phyloP scores from a whole-genome alignment of 495 filamentous ascomycete species.

The Tuber indicum region DNA sequence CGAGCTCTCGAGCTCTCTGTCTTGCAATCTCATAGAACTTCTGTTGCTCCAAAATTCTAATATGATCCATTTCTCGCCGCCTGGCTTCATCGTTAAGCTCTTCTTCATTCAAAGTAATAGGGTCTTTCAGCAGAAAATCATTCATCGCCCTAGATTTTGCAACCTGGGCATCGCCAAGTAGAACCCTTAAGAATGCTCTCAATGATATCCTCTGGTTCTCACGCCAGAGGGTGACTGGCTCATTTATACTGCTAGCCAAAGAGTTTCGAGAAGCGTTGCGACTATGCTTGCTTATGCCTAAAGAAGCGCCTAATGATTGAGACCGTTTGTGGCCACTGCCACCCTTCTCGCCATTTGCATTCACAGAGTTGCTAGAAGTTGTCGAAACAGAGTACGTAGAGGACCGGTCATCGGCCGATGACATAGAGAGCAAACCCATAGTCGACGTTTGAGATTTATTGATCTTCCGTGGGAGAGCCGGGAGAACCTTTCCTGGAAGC shows the following conservation, averaged over 20 bases:
- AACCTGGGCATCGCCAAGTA: slow-evolving; percentile 76
- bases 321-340: slow-evolving; percentile 24
- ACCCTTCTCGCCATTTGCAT: slow-evolving; percentile 18
- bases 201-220: slow-evolving; percentile 90
- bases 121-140: slow-evolving; percentile 68
- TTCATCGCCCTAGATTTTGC: slow-evolving; percentile 71
- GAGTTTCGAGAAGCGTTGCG: slow-evolving; percentile 51
- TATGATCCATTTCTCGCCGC: slow-evolving; percentile 77
- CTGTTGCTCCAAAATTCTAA: slow-evolving; percentile 83
- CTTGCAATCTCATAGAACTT: slow-evolving; percentile 92
- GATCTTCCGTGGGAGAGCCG: slow-evolving; percentile 83
- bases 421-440: slow-evolving; percentile 42
- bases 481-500: slow-evolving; percentile 83
- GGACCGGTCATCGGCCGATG: slow-evolving; percentile 53
- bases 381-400: slow-evolving; percentile 76
- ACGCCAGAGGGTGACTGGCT: slow-evolving; percentile 60
- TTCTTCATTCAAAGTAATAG: slow-evolving; percentile 68
- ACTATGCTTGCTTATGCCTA: slow-evolving; percentile 43
- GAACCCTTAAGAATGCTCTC: slow-evolving; percentile 75
- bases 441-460: slow-evolving; percentile 62
- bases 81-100: slow-evolving; percentile 71
- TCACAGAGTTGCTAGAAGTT: slow-evolving; percentile 37
- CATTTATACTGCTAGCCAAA: slow-evolving; percentile 43
- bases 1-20: slow-evolving; percentile 80
- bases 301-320: slow-evolving; percentile 38